Evolutionary conservation across 1,284 basidiomycete genomes (phyloP), one percentile per base, ranked within the genome.

Genomic region (Trametes versicolor): DNA sequence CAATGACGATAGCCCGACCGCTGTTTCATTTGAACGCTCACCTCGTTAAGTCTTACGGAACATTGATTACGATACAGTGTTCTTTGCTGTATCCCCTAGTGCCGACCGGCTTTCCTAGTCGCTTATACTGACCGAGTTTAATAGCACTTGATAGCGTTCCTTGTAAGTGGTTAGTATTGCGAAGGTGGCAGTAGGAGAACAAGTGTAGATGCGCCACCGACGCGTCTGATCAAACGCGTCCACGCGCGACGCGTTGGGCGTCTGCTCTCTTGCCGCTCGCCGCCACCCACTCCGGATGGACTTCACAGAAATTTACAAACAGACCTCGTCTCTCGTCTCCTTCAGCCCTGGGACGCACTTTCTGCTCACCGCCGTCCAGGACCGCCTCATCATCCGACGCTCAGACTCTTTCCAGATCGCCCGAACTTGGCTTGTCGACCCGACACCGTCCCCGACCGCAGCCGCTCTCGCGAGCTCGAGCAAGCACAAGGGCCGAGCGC

Each of bases 241-340:
- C 21, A 4, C 12, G 15, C 36, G 52, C 36, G 51, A 41, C 36
- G 53, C 53, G 53, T 41, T n/a, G 9, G 53, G 53, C 53, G 53
- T 27, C 53, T 41, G 43, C 6, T 1, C 41, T 34, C 25, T n/a
- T 43, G 23, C 53, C 21, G 23, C 41, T 39, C 27, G 10, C 53
- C 23, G 7, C n/a, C 21, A 6, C 32, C 23, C 13, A 1, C 9
- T 25, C 52, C 7, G 3, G 9, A 81, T 81, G 80, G 82, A 94
- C 77, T 94, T 93, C 72, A 94, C 92, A 25, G 91, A 94, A 75
- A 83, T 92, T 65, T 94, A 93, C 82, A 87, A 85, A 66, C 91
- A 93, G 62, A 85, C 92, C 2, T 78, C 81, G 13, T 85, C 80
- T 21, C 83, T 91, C 51, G 92, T 92, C 63, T 75, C 81, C 17